Percentiles rank a stretch among this genome's conserved stretches.
Evolutionary conservation across 1,284 basidiomycete species (phyloP).

Genomic region (Xerocomus nothofagi): DNA sequence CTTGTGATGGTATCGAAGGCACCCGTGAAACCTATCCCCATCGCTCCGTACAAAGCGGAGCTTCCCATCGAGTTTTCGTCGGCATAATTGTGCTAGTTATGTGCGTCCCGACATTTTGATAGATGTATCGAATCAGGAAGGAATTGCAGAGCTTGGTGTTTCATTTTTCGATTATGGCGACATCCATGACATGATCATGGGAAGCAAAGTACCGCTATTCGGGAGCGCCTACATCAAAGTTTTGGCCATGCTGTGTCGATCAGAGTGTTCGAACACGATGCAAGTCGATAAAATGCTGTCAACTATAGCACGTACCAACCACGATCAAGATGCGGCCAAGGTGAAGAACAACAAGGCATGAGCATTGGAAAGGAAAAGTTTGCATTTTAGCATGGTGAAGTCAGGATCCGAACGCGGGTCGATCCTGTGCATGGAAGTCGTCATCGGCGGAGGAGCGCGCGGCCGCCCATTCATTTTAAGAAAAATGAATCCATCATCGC

Average conservation of each 20-base stretch:
- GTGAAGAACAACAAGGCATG: conserved; percentile 7
- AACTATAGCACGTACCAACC: conserved; percentile 2
- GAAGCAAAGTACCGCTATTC: neutral
- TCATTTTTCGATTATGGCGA: neutral
- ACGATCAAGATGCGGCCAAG: conserved; percentile 1
- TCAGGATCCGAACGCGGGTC: conserved; percentile 6
- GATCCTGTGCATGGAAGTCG: conserved; percentile 2
- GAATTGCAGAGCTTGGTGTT: conserved; percentile 5
- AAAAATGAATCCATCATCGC: neutral
- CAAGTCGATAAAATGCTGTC: neutral
- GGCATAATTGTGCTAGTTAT: neutral
- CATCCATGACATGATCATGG: conserved; percentile 10
- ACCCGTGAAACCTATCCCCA: conserved; percentile 3
- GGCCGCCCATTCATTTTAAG: conserved; percentile 11
- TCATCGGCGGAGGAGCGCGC: conserved; percentile 23
- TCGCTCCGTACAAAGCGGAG: conserved; percentile 10
- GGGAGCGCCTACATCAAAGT: conserved; percentile 2
- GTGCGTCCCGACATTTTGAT: neutral
- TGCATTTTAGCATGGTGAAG: conserved; percentile 11
- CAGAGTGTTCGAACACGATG: conserved; percentile 1
- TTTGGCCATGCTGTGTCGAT: conserved; percentile 24
- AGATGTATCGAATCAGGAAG: conserved; percentile 1
- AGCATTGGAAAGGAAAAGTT: conserved; percentile 6
- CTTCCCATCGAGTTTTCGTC: neutral
- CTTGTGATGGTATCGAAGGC: conserved; percentile 4